These are phyloP conservation scores for Boletus rubroflammeus DNA, from an alignment of 768 basidiomycete species.

Conservation along the genomic window DNA sequence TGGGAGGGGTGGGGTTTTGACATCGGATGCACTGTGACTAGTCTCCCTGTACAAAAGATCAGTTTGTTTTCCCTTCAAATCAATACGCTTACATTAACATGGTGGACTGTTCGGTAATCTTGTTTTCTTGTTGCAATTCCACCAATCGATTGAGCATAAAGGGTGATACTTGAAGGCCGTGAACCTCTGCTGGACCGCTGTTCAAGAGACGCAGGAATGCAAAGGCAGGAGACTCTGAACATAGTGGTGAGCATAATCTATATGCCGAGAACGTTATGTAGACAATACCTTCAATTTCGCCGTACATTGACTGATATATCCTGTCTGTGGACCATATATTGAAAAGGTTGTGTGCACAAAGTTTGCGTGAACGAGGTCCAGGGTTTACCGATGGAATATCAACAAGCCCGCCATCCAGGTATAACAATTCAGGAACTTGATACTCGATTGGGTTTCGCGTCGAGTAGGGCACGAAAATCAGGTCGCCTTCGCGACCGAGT, in stretches of 20 bases:
- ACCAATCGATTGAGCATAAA: slow-evolving; percentile 54
- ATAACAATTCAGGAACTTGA: slow-evolving; percentile 69
- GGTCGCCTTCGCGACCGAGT: slow-evolving; percentile 84
- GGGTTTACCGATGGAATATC: slow-evolving; percentile 59
- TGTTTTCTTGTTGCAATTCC: slow-evolving; percentile 44
- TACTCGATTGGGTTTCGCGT: slow-evolving; percentile 85
- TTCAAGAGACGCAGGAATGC: slow-evolving; percentile 75
- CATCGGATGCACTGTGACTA: slow-evolving; percentile 15
- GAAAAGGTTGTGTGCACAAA: slow-evolving; percentile 62
- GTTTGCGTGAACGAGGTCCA: slow-evolving; percentile 44
- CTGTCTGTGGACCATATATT: slow-evolving; percentile 90
- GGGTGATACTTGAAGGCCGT: slow-evolving; percentile 56
- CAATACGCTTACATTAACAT: slow-evolving; percentile 42
- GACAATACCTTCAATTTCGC: slow-evolving; percentile 50
- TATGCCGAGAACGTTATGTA: background rate
- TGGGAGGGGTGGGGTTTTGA: slow-evolving; percentile 16
- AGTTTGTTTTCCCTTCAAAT: background rate
- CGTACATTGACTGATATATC: slow-evolving; percentile 65
- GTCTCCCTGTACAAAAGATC: slow-evolving; percentile 20
- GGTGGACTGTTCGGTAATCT: slow-evolving; percentile 37
- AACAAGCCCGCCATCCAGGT: slow-evolving; percentile 71
- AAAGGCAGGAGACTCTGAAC: slow-evolving; percentile 53
- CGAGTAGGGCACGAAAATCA: slow-evolving; percentile 78
- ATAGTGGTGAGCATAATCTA: slow-evolving; percentile 7
- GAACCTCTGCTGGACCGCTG: slow-evolving; percentile 60